phyloP scores from a whole-genome alignment of 148 eudicot species.

The Camellia granthamiana region DNA sequence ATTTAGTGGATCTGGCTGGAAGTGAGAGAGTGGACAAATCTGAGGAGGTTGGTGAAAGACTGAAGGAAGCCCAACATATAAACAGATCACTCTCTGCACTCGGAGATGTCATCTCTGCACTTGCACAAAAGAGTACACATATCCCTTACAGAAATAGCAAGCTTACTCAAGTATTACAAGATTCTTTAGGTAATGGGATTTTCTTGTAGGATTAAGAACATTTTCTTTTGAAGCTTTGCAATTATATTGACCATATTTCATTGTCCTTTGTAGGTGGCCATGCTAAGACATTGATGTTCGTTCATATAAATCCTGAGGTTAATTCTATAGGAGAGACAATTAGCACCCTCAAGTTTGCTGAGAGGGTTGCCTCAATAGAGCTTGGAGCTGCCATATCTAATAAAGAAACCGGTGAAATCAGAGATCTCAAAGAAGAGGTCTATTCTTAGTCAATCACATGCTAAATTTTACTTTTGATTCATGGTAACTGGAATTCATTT shows the following conservation, averaged over 20 bases:
- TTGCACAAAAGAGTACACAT: slow-evolving; percentile 91
- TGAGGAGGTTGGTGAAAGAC: slow-evolving; percentile 93
- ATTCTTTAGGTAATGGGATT: slow-evolving; percentile 68
- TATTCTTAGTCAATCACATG: slow-evolving; percentile 13
- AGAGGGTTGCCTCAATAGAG: slow-evolving; percentile 89
- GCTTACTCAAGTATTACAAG: slow-evolving; percentile 96
- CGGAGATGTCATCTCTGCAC: slow-evolving; percentile 94
- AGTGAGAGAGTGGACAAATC: slow-evolving; percentile 97
- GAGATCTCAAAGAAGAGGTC: slow-evolving; percentile 91
- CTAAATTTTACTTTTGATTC: slow-evolving; percentile 1
- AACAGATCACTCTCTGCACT: slow-evolving; percentile 92
- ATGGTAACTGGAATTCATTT: not conserved
- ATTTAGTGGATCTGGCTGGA: slow-evolving; percentile 96
- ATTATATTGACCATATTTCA: slow-evolving; percentile 13
- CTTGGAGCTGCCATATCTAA: slow-evolving; percentile 90
- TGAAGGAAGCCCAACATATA: slow-evolving; percentile 97
- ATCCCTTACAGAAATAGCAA: slow-evolving; percentile 98
- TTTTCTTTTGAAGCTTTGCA: not conserved
- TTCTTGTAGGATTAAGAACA: not conserved
- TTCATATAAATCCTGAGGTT: slow-evolving; percentile 84
- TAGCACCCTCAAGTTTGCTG: slow-evolving; percentile 93
- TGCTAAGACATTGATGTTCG: slow-evolving; percentile 97
- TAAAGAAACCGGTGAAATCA: slow-evolving; percentile 84
- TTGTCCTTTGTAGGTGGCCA: slow-evolving; percentile 68
- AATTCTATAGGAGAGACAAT: slow-evolving; percentile 83